Conservation (phyloP, 2,329 filamentous ascomycete genomes). For the Ceratocystis destructans region DNA sequence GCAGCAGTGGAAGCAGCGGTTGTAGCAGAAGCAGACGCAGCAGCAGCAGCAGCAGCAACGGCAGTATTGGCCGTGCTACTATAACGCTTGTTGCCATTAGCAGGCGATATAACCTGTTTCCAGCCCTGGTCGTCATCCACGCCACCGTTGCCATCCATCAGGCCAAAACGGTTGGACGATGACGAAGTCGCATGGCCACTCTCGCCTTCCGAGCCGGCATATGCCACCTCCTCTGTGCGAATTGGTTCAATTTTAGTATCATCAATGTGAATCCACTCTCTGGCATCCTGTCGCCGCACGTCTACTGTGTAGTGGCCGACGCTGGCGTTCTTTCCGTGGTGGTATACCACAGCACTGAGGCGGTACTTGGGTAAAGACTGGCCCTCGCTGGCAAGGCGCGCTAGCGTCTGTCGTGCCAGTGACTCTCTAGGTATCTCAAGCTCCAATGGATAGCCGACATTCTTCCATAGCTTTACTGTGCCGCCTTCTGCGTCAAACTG, state of each 20-base stretch:
- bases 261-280: conserved; percentile 90
- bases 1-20: not conserved
- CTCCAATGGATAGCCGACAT: conserved; percentile 86
- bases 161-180: conserved; percentile 59
- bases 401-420: conserved; percentile 62
- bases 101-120: conserved; percentile 58
- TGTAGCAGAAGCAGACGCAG: not conserved
- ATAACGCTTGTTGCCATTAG: conserved; percentile 57
- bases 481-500: conserved; percentile 81
- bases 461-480: conserved; percentile 97
- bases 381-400: conserved; percentile 49
- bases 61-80: conserved; percentile 52
- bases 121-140: conserved; percentile 57
- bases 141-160: conserved; percentile 48
- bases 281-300: conserved; percentile 82
- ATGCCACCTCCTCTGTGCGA: conserved; percentile 75
- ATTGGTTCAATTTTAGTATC: conserved; percentile 83
- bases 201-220: conserved; percentile 56
- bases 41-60: conserved; percentile 29
- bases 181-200: conserved; percentile 9
- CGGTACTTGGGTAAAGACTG: conserved; percentile 66
- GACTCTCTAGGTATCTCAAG: conserved; percentile 86
- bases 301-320: conserved; percentile 98
- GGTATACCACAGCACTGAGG: conserved; percentile 83
- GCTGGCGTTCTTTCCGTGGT: conserved; percentile 92